Percentiles rank a stretch among this genome's conserved stretches.
phyloP scores from a whole-genome alignment of 2,329 filamentous ascomycete genomes.

The Neopestalotiopsis sp. region DNA sequence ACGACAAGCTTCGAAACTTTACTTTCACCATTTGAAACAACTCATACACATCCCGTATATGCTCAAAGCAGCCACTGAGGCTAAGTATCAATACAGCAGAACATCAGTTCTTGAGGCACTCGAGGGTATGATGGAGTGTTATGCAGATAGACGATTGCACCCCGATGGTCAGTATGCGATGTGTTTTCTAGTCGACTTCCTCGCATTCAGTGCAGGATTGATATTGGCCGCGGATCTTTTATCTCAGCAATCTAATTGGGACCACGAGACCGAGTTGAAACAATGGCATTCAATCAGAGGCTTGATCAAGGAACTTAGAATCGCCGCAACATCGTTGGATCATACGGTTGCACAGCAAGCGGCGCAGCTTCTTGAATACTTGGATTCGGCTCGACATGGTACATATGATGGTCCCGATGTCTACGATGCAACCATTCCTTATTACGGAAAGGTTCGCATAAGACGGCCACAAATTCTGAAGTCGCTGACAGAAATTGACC shows the following conservation, averaged over 20 bases:
- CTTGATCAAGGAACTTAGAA: slow-evolving; percentile 1
- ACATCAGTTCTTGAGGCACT: slow-evolving; percentile 8
- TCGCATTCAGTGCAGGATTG: slow-evolving; percentile 12
- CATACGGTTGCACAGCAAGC: slow-evolving; percentile 8
- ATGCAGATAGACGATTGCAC: neutral
- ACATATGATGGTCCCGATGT: slow-evolving; percentile 9
- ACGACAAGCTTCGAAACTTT: slow-evolving; percentile 6
- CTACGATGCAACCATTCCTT: slow-evolving; percentile 11
- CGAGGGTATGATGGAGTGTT: slow-evolving; percentile 6
- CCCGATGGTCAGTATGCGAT: slow-evolving; percentile 6
- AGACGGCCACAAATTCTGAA: neutral
- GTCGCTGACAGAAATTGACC: no score
- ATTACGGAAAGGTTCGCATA: slow-evolving; percentile 11
- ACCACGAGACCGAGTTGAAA: neutral
- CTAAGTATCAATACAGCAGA: slow-evolving; percentile 10
- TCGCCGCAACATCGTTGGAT: neutral
- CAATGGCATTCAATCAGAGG: neutral
- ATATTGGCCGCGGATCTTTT: slow-evolving; percentile 10
- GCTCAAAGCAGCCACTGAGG: slow-evolving; percentile 6
- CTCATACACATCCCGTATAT: slow-evolving; percentile 12
- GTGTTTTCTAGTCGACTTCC: slow-evolving; percentile 14
- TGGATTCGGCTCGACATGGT: slow-evolving; percentile 8
- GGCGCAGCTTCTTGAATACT: slow-evolving; percentile 12
- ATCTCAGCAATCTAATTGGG: slow-evolving; percentile 2
- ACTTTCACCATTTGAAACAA: slow-evolving; percentile 5